Evolutionary conservation across 306 rosid genomes (phyloP).

Genomic region (Aeschynomene evenia): DNA sequence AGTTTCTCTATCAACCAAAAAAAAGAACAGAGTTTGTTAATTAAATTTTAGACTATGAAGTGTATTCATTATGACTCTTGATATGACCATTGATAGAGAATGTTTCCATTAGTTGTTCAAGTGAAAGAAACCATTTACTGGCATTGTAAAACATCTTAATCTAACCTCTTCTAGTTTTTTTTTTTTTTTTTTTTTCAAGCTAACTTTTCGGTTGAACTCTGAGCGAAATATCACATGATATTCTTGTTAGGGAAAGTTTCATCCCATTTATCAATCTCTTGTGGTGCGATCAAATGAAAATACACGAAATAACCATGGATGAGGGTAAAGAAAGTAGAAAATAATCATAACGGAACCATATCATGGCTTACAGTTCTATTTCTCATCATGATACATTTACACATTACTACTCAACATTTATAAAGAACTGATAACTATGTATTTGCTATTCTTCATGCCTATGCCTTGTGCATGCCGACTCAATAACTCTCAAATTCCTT

Average conservation of each 20-base stretch:
- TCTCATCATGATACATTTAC: conserved; percentile 13
- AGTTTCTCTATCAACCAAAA: too few species aligned
- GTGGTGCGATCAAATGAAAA: conserved; percentile 5
- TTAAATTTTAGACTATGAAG: not conserved
- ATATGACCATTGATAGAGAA: not conserved
- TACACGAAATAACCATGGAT: not conserved
- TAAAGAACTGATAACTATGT: conserved; percentile 10
- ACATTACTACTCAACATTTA: not conserved
- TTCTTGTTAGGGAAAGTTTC: not conserved
- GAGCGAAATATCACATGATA: too few species aligned
- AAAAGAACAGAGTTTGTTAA: too few species aligned
- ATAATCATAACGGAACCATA: not conserved
- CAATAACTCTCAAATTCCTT: conserved; percentile 4
- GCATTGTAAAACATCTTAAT: too few species aligned
- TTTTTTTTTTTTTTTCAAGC: too few species aligned
- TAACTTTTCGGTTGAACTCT: too few species aligned
- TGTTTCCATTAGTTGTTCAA: not conserved
- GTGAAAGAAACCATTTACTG: not conserved
- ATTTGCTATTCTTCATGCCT: conserved; percentile 6
- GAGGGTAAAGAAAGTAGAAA: not conserved
- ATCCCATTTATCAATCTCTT: not conserved
- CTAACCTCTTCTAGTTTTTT: too few species aligned
- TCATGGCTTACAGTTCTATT: conserved; percentile 25
- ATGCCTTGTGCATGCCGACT: conserved; percentile 5
- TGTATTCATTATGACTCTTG: not conserved